Conservation (phyloP, 1,139 yeast genomes). For the Zygosaccharomyces sapae region DNA sequence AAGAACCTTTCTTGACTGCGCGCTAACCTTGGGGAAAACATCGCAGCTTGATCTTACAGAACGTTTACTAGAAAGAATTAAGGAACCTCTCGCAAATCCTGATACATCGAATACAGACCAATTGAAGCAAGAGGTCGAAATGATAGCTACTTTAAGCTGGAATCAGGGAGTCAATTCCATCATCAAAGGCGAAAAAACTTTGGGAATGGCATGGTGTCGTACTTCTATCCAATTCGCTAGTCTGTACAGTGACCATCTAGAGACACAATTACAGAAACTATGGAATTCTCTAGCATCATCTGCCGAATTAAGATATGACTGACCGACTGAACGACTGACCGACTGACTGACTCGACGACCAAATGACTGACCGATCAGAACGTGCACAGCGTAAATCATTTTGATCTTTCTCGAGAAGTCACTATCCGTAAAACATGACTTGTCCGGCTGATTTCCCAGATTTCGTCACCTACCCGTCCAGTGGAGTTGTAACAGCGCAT, state of each 20-base stretch:
- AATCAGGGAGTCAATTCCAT: constrained; percentile 26
- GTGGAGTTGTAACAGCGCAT: constrained; percentile 1
- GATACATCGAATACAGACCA: neutral
- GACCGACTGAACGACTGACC: no score
- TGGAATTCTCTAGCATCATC: constrained; percentile 21
- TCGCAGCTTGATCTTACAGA: constrained; percentile 6
- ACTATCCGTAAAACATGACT: neutral
- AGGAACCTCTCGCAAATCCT: neutral
- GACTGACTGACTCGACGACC: no score
- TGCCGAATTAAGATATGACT: constrained; percentile 39
- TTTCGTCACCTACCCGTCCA: neutral
- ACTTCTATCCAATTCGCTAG: constrained; percentile 20
- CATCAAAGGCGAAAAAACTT: constrained; percentile 16
- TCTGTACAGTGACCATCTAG: constrained; percentile 16
- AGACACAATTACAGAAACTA: constrained; percentile 18
- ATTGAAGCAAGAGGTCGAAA: constrained; percentile 19
- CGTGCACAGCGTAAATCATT: no score
- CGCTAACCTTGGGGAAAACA: constrained; percentile 3
- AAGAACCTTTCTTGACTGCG: constrained; percentile 10
- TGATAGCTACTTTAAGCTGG: constrained; percentile 26
- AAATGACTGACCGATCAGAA: no score
- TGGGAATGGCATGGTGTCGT: constrained; percentile 23
- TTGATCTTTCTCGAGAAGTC: neutral
- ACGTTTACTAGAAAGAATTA: constrained; percentile 5
- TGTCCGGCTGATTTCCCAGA: neutral